Percentiles rank a stretch among this genome's conserved stretches.
Evolutionary conservation across 176 grass and related monocot species (phyloP).

Genomic region (Rhynchospora tenuis): DNA sequence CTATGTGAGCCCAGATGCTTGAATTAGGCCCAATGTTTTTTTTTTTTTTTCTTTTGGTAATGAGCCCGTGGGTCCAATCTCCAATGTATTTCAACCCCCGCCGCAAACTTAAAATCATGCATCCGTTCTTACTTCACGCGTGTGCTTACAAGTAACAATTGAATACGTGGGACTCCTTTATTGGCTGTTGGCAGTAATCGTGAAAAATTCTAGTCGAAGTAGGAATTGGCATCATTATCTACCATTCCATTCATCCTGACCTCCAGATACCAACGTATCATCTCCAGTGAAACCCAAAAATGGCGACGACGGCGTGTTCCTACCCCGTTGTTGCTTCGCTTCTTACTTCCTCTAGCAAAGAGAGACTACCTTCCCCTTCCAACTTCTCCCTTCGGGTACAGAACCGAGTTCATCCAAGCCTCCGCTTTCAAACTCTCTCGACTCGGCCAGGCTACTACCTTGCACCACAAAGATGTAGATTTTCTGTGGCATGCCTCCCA

Average conservation of each 20-base stretch:
- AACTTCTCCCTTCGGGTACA: background rate
- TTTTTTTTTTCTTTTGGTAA: too few species aligned
- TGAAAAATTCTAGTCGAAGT: background rate
- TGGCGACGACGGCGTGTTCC: background rate
- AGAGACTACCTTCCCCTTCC: background rate
- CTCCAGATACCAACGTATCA: background rate
- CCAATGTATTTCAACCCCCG: too few species aligned
- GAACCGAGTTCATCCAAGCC: background rate
- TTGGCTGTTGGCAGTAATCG: background rate
- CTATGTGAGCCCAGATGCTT: too few species aligned
- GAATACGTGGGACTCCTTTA: background rate
- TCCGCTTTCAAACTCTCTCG: background rate
- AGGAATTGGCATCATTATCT: background rate
- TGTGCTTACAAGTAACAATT: too few species aligned
- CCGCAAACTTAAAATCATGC: too few species aligned
- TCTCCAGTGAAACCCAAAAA: background rate
- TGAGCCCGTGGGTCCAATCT: too few species aligned
- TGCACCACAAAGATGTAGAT: background rate
- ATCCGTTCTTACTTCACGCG: too few species aligned
- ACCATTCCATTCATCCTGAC: background rate
- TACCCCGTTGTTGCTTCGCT: background rate
- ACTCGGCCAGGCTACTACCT: background rate
- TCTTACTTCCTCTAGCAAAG: background rate
- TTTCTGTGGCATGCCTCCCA: conserved; percentile 13
- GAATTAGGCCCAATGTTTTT: too few species aligned